A percentile compares a stretch with the other conserved stretches of the same genome.
Evolutionary conservation across 2,329 filamentous ascomycete species (phyloP).

Genomic region (Fusarium siculi): DNA sequence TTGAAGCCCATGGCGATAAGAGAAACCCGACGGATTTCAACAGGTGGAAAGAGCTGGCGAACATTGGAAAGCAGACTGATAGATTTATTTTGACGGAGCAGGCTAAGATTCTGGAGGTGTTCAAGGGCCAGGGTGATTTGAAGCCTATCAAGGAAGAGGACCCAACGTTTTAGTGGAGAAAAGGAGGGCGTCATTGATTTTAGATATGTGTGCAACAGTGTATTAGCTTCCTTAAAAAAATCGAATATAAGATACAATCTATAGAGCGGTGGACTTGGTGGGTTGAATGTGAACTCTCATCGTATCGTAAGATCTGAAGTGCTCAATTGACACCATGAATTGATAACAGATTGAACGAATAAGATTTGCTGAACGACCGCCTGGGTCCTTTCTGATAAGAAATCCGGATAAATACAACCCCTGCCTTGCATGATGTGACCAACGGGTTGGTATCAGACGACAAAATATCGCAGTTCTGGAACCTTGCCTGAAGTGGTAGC

Average conservation of each 20-base stretch:
- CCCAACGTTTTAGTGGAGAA: conserved; percentile 6
- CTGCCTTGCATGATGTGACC: not conserved
- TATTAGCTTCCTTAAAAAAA: too few relatives aligned
- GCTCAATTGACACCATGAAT: accelerated
- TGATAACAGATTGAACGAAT: not conserved
- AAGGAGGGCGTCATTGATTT: not conserved
- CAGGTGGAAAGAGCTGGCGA: conserved; percentile 61
- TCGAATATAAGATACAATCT: accelerated
- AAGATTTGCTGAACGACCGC: too few relatives aligned
- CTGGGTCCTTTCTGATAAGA: not conserved
- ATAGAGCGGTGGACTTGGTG: not conserved
- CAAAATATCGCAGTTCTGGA: not conserved
- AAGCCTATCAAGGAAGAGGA: conserved; percentile 53
- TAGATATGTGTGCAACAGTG: too few relatives aligned
- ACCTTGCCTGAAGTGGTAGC: not conserved
- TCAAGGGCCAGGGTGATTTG: conserved; percentile 60
- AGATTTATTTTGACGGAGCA: conserved; percentile 64
- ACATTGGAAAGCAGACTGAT: conserved; percentile 61
- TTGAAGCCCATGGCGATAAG: conserved; percentile 66
- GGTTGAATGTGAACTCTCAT: not conserved
- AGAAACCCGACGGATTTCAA: conserved; percentile 60
- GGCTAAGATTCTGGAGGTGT: conserved; percentile 61
- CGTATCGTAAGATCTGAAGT: not conserved
- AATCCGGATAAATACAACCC: not conserved
- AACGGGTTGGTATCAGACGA: not conserved